These are phyloP conservation scores for Cyphellophora europaea DNA, from an alignment of 2,329 filamentous ascomycete species.

Conservation along the genomic window DNA sequence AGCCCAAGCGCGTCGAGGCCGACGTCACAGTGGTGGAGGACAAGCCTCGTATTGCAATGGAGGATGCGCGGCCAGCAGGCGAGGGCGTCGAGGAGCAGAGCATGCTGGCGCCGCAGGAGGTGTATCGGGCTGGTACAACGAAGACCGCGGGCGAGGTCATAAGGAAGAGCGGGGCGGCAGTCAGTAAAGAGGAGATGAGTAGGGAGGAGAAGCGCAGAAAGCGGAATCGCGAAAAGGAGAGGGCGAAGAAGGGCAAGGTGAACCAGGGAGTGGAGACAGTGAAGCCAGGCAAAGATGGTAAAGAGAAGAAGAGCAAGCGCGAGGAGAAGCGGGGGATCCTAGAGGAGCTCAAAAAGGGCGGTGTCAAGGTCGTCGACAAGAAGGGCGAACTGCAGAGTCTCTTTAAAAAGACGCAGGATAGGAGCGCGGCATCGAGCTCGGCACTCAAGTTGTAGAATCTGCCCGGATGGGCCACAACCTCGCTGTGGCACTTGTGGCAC, in stretches of 20 bases:
- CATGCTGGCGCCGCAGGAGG: constrained; percentile 84
- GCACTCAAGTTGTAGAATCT: constrained; percentile 2
- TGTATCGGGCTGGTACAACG: constrained; percentile 71
- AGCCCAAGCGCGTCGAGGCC: constrained; percentile 75
- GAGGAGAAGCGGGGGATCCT: constrained; percentile 46
- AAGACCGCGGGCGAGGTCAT: constrained; percentile 18
- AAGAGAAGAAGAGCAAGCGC: constrained; percentile 19
- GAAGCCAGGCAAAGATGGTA: constrained; percentile 21
- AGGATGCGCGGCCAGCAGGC: constrained; percentile 83
- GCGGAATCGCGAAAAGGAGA: constrained; percentile 76
- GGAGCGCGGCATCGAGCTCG: constrained; percentile 1
- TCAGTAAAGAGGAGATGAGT: constrained; percentile 77
- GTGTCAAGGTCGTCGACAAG: constrained; percentile 84
- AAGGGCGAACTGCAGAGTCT: constrained; percentile 79
- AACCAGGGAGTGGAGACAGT: constrained; percentile 34
- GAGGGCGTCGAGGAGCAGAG: constrained; percentile 46
- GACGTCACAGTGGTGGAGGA: constrained; percentile 79
- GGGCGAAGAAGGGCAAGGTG: constrained; percentile 55
- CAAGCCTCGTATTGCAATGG: constrained; percentile 85
- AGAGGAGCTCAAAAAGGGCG: constrained; percentile 67
- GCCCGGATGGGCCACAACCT: too few species aligned
- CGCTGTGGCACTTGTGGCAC: background rate
- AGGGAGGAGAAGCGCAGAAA: constrained; percentile 73
- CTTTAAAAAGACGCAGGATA: constrained; percentile 58
- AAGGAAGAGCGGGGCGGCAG: constrained; percentile 32